phyloP scores from a whole-genome alignment of 805 yeast genomes.

The Saccharomycopsis oosterbeekiorum region DNA sequence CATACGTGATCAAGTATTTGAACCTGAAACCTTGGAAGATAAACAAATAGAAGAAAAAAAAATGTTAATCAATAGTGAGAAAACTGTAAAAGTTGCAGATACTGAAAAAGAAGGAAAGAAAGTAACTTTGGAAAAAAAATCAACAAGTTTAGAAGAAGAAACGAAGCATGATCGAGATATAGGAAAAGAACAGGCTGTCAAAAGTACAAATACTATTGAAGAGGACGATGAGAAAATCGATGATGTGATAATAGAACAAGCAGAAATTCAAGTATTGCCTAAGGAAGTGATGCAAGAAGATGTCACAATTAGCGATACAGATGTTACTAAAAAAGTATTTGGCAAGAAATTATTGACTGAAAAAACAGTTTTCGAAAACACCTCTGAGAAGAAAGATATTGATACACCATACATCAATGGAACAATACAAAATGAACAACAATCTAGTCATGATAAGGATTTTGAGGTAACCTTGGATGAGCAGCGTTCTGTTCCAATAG shows the following conservation, averaged over 20 bases:
- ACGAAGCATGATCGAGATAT: too few species aligned
- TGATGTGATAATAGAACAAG: not conserved
- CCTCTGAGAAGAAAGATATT: too few species aligned
- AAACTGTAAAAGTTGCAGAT: not conserved
- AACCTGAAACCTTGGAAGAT: not conserved
- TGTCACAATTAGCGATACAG: not conserved
- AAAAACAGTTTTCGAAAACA: constrained; percentile 13
- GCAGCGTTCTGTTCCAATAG: not conserved
- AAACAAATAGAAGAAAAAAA: not conserved
- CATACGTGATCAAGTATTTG: not conserved
- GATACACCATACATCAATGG: too few species aligned
- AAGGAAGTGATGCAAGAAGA: not conserved
- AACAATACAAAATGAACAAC: not conserved
- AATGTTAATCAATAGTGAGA: not conserved
- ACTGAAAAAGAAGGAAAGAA: not conserved
- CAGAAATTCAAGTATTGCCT: not conserved
- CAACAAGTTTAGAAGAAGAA: too few species aligned
- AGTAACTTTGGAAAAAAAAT: too few species aligned
- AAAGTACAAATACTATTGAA: not conserved
- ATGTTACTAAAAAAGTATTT: not conserved
- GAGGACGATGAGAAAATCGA: not conserved
- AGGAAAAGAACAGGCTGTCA: too few species aligned
- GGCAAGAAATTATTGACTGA: constrained; percentile 16
- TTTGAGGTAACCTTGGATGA: not conserved
- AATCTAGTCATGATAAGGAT: not conserved